Base-by-base conservation (phyloP, 2,329 filamentous ascomycete genomes). In the Penicillium vulpinum region DNA sequence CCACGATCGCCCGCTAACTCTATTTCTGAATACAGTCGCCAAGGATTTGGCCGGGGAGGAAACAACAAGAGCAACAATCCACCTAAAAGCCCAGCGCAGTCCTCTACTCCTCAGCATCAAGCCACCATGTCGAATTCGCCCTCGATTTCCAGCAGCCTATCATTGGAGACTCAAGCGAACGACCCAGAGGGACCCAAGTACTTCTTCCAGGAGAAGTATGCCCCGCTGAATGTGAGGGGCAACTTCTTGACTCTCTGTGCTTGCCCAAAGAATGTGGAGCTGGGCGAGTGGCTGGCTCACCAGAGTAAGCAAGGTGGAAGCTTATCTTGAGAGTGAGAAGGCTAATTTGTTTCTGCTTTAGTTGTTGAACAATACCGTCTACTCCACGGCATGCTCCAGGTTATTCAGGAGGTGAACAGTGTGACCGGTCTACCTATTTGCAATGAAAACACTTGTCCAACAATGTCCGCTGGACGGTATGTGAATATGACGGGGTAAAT, bases 161-260 rank as follows among this genome's bases (percentile, higher is more conserved):
- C 69, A 45, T 55, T 73, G 35, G 75, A 78, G 51, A 74, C 68
- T 60, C 63, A 71, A 60, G 63, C 67, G 53, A 76, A 76, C 61
- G 73, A 75, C 33, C 74, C 78, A 54, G 72, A 75, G 62, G 68
- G 73, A n/a, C 73, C 75, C 33, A 81, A 80, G 63, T 80, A 79
- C 64, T 81, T 80, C 63, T 79, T 81, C 62, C 76, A 78, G 62
- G 78, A 81, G 69, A 80, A 79, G 66, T 80, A 80, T 58, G 88
- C 89, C 53, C 90, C 88, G 72, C 87, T 96, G 70, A 96, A 96
- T 63, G 92, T 97, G 70, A 96, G 93, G 80, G 93, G 93, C 58
- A 97, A 97, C 79, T 97, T 97, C 73, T 91, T 96, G 88, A 97
- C 93, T 11, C 78, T 97, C 58, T 95, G 92, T 68, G 91, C 92